Base-by-base conservation (phyloP, 2,329 filamentous ascomycete genomes). In the Diplodia seriata region DNA sequence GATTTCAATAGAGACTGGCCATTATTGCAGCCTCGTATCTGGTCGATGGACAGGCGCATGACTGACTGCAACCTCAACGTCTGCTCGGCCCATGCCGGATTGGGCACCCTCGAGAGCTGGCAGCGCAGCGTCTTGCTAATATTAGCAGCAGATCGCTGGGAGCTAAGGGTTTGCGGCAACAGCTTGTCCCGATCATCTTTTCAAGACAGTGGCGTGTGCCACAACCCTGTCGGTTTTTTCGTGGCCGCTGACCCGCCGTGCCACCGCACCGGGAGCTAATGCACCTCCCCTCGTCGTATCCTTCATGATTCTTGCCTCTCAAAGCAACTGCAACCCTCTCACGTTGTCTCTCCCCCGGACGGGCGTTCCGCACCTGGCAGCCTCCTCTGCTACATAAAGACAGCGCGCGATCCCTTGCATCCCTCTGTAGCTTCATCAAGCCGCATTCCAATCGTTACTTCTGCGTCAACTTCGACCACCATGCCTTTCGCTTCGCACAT, bases 291-390 rank as follows among this genome's bases (percentile, higher is more conserved):
- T 29, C 59, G 31, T 26, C 59, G 26, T 31, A 38, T 36, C 36
- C 31, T 53, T 63, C 18, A 23, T 56, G 15, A 40, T 47, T 43
- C 15, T 18, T 43, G 55, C 20, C 23, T 18, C 23, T 29, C 11
- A n/a, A 18, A 63, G 59, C 59, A 38, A 51, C 59, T 63, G 59
- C 47, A 63, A 63, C 59, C 57, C 59, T 63, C 47, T 36, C 43
- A 33, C 47, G 47, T 8, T 36, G 14, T 2, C 29, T 1, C 18
- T n/a, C 1, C 20, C 6, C 20, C 36, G 57, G 57, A 20, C 6
- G 23, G 14, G 15, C 40, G 23, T 15, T 2, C 36, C 57, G 57
- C 29, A 7, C 9, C 33, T 15, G 4, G 31, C 47, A 14, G 59
- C 31, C n/a, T 51, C 11, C 29, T 50, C 23, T 43, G 14, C 14